Percentiles rank a stretch among this genome's conserved stretches.
These are phyloP conservation scores for Copromyces sp. DNA, from an alignment of 495 filamentous ascomycete genomes.

Conservation along the genomic window DNA sequence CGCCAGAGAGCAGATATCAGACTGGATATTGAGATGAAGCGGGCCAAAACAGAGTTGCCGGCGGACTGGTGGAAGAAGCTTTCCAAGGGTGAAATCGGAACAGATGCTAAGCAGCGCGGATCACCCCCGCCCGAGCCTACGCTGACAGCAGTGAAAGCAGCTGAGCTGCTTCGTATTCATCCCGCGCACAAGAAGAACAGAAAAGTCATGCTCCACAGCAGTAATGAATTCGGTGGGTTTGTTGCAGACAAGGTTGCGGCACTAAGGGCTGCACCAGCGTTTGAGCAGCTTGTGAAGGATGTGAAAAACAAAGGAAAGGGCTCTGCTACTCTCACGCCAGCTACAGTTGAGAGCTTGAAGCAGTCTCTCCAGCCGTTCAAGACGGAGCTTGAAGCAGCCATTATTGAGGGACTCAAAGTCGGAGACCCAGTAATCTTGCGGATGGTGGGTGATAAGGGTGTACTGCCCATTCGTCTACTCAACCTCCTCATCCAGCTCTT, in stretches of 20 bases:
- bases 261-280: conserved; percentile 4
- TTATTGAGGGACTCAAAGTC: conserved; percentile 9
- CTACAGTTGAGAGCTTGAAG: conserved; percentile 11
- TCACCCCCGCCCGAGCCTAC: conserved; percentile 12
- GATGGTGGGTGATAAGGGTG: conserved; percentile 34
- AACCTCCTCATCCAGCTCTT: conserved; percentile 57
- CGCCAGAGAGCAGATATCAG: conserved; percentile 16
- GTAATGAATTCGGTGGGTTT: conserved; percentile 6
- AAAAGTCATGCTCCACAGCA: neutral
- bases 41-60: conserved; percentile 14
- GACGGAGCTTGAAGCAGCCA: conserved; percentile 11
- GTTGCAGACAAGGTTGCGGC: conserved; percentile 5
- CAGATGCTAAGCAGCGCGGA: conserved; percentile 1
- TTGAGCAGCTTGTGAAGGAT: conserved; percentile 1
- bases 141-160: conserved; percentile 7
- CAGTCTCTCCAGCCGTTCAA: conserved; percentile 5
- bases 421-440: conserved; percentile 30
- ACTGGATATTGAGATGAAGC: conserved; percentile 17
- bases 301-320: conserved; percentile 6
- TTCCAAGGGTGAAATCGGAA: conserved; percentile 2
- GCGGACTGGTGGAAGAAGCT: conserved; percentile 17
- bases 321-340: neutral
- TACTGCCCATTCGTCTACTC: conserved; percentile 41
- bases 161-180: conserved; percentile 14
- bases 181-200: conserved; percentile 11